Conservation (phyloP, 225 moss, liverwort and hornwort genomes). For the Pleurozium schreberi region DNA sequence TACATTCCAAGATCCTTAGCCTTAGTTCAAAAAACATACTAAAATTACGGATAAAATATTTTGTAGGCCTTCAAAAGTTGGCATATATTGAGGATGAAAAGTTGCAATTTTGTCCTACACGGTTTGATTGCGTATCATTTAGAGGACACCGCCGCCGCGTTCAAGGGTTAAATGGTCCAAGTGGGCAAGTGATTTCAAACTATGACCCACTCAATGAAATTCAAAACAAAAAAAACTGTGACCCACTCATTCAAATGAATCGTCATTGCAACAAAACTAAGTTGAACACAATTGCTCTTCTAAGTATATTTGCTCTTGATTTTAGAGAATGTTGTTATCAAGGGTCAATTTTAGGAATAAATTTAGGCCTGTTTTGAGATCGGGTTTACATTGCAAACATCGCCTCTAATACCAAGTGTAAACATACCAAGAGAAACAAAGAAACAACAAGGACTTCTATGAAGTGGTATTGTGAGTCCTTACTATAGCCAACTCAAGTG, state of each 20-base stretch:
- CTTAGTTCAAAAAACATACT: accelerated
- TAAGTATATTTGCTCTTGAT: too few relatives aligned
- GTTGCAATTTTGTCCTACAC: neutral
- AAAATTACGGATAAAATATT: neutral
- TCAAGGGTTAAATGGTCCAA: neutral
- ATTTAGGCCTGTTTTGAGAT: too few relatives aligned
- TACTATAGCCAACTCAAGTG: neutral
- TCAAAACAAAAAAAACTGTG: too few relatives aligned
- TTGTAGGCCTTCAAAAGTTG: accelerated
- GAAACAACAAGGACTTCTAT: too few relatives aligned
- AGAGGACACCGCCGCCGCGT: too few relatives aligned
- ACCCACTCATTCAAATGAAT: neutral
- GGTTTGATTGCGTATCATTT: too few relatives aligned
- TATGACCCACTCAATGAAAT: neutral
- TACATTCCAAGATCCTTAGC: accelerated
- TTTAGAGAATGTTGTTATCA: too few relatives aligned
- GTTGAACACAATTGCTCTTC: neutral
- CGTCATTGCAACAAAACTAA: neutral
- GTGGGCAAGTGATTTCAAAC: neutral
- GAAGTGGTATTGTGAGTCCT: neutral
- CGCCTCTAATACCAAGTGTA: too few relatives aligned
- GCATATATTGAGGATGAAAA: too few relatives aligned
- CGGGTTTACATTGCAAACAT: too few relatives aligned
- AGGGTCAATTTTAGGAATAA: too few relatives aligned
- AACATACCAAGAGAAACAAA: too few relatives aligned